Percentiles rank a stretch among this genome's conserved stretches.
Evolutionary conservation across 169 alveolate genomes (phyloP).

Genomic region (Plasmodium vivax): DNA sequence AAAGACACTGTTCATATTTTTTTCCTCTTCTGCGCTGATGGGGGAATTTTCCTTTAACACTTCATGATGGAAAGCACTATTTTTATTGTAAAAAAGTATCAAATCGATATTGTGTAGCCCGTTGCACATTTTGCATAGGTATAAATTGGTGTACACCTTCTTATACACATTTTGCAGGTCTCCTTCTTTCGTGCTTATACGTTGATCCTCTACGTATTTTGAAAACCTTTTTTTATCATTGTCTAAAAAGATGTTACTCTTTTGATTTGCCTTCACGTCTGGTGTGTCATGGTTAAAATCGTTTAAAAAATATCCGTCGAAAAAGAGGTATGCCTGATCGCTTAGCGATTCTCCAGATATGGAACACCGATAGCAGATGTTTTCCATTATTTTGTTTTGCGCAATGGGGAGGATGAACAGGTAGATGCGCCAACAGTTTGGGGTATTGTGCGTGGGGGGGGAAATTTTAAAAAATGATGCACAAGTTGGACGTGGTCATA

Average conservation of each 20-base stretch:
- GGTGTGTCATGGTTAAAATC: conserved; percentile 18
- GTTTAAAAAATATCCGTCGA: conserved; percentile 39
- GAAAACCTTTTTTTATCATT: conserved; percentile 22
- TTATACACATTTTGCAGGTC: conserved; percentile 11
- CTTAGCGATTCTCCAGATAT: conserved; percentile 1
- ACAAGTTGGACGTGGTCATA: background rate
- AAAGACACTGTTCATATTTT: background rate
- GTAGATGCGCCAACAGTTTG: background rate
- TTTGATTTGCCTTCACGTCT: background rate
- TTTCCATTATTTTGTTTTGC: conserved; percentile 8
- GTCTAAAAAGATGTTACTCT: background rate
- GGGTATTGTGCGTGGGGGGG: background rate
- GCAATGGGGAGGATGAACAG: background rate
- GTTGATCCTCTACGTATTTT: conserved; percentile 1
- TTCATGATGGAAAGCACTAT: conserved; percentile 39
- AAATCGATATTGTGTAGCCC: conserved; percentile 73
- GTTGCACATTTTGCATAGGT: conserved; percentile 51
- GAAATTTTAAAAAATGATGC: background rate
- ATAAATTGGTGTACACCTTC: conserved; percentile 25
- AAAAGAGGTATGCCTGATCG: conserved; percentile 24
- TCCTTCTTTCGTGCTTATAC: background rate
- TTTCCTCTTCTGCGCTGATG: conserved; percentile 8
- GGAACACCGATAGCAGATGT: conserved; percentile 58
- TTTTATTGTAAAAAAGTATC: conserved; percentile 53
- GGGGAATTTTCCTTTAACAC: background rate